Base-by-base conservation (phyloP, 2,329 filamentous ascomycete species). In the Hypoxylon sp. region DNA sequence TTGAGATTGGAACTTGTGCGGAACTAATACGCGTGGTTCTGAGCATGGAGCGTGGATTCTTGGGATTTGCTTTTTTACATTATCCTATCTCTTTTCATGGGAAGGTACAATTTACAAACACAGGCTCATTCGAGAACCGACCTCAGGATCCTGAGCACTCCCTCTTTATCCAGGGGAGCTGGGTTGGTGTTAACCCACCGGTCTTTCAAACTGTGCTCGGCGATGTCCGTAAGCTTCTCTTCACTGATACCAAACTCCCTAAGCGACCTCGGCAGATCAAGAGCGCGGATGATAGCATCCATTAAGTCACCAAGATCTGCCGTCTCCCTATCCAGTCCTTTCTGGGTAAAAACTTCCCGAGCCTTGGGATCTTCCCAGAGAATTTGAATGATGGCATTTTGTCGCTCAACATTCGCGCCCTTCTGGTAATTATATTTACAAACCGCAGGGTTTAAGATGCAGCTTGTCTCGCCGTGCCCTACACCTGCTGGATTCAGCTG, bases 401-500 rank as follows among this genome's bases (percentile, higher is more conserved):
- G 86, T 17, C 81, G 77, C 7, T 80, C 79, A 2, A 72, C 58
- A 42, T 77, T 77, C 65, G 80, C 80, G 5, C 81, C 81, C 53
- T 81, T 75, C 37, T 73, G 75, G 1, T 79, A 78, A 63, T 89
- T 90, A 73, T 81, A 89, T 73, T 84, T 86, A 73, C 85, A 85
- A 5, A 90, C 86, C 0, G 84, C 82, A 0, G 87, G 87, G 37
- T 85, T 79, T 61, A 87, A 79, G 50, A 86, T 83, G 73, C 84
- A 90, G 70, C 84, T 87, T 29, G 87, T 90, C 75, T 88, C 87
- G 10, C 88, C 88, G 72, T 90, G 87, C 0, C 85, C 84, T 1
- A 89, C 87, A 0, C 87, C 87, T 2, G 87, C 74, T 0, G 87
- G 86, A 0, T 85, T 85, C 0, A 87, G 79, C 73, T 85, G 84